A percentile compares a stretch with the other conserved stretches of the same genome.
Evolutionary conservation across 805 yeast genomes (phyloP).

Genomic region (Kazachstania psychrophila): DNA sequence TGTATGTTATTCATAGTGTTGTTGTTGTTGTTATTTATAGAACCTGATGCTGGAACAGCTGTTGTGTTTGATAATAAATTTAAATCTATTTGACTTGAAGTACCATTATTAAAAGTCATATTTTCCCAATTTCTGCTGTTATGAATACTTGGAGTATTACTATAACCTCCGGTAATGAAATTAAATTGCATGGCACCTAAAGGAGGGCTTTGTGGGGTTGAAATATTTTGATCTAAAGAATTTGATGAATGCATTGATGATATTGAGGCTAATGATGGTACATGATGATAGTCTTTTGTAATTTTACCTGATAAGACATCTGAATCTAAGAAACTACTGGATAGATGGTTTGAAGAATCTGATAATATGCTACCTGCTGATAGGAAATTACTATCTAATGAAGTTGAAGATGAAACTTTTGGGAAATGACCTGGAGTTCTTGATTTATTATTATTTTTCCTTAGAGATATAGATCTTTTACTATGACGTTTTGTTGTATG

Average conservation of each 20-base stretch:
- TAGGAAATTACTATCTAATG: conserved; percentile 10
- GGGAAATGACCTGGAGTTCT: conserved; percentile 6
- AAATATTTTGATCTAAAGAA: conserved; percentile 24
- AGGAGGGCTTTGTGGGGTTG: conserved; percentile 26
- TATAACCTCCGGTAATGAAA: conserved; percentile 8
- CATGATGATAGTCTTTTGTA: conserved; percentile 24
- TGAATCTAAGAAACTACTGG: conserved; percentile 17
- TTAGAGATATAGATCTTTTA: conserved; percentile 6
- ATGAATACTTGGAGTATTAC: neutral
- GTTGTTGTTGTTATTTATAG: too few relatives aligned
- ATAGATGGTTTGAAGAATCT: conserved; percentile 10
- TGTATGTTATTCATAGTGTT: too few relatives aligned
- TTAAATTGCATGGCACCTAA: conserved; percentile 11
- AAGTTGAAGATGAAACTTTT: conserved; percentile 9
- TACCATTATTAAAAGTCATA: conserved; percentile 9
- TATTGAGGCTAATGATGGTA: conserved; percentile 24
- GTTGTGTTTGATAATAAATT: too few relatives aligned
- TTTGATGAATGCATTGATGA: conserved; percentile 28
- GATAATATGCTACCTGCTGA: conserved; percentile 8
- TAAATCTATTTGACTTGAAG: neutral
- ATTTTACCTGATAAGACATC: conserved; percentile 19
- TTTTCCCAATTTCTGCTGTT: conserved; percentile 2
- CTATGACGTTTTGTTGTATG: conserved; percentile 15
- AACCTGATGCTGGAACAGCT: too few relatives aligned
- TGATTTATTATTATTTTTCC: conserved; percentile 2